Evolutionary conservation across 345 rosid genomes (phyloP), one percentile per base, ranked within the genome.

Genomic region (Hibiscus tridactylites): DNA sequence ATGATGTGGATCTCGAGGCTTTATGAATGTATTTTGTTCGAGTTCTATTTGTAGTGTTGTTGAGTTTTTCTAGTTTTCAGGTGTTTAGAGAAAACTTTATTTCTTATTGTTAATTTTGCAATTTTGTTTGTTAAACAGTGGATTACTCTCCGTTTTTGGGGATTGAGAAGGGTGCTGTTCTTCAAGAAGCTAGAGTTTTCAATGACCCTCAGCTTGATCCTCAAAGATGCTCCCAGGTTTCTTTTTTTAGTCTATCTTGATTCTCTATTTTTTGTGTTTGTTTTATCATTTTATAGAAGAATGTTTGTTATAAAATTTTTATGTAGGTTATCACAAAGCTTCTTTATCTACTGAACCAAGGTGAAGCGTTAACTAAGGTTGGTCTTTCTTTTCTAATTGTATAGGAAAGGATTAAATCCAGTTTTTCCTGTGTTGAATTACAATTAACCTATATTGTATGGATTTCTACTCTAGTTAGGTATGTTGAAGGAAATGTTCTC

Each of bases 91-190:
- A 53, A 7, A 1, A n/a, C n/a, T 4, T 15, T 50, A 15, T 53
- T 1, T 24, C 39, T 29, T 9, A 3, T 50, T 66, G 39, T 39
- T 56, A 39, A 50, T 9, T 61, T 33, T 65, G 73, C 31, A 50
- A 74, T 47, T 67, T 61, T 70, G 60, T 53, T 65, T 76, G 28
- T 72, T 49, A 68, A 69, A 75, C 83, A 89, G 97, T 85, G 28
- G 99, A 95, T 50, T 95, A 85, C 84, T 92, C 97, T 71, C 54
- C 54, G 6, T 50, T 50, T 50, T 1, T 50, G 54, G 54, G 54
- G 17, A 50, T 50, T 13, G 54, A 50, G 54, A 50, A 47, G 54
- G 54, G 17, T 5, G 54, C 54, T 3, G 54, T 50, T 50, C 54
- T 50, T 50, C 54, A 50, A 50, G 54, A 50, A 50, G 54, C 54